phyloP scores from a whole-genome alignment of 2,329 filamentous ascomycete genomes.

The Lizonia empirigonia region DNA sequence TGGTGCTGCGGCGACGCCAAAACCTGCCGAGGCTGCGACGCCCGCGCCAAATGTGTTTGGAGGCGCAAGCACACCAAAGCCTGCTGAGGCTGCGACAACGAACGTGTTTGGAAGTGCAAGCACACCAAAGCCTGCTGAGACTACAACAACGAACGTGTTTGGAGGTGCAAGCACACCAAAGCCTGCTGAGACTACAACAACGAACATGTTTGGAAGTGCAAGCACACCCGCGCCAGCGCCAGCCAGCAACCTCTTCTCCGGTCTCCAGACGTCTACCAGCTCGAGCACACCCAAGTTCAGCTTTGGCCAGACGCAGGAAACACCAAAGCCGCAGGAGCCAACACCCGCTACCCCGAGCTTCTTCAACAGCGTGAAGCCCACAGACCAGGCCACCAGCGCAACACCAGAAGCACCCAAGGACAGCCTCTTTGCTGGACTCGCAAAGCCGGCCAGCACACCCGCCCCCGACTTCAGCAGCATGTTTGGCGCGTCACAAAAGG shows the following conservation, averaged over 20 bases:
- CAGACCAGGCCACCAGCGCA: conserved; percentile 10
- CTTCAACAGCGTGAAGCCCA: conserved; percentile 24
- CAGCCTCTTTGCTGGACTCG: conserved; percentile 27
- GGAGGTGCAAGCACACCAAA: conserved; percentile 18
- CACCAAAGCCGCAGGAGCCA: conserved; percentile 19
- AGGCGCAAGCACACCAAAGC: conserved; percentile 3
- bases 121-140: conserved; percentile 13
- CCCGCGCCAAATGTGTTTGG: neutral
- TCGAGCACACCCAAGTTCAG: conserved; percentile 15
- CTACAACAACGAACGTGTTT: conserved; percentile 21
- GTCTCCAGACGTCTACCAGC: conserved; percentile 15
- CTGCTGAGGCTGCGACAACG: conserved; percentile 13
- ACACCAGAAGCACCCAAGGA: conserved; percentile 26
- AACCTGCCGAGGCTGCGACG: conserved; percentile 7
- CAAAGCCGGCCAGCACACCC: conserved; percentile 19
- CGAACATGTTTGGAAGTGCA: conserved; percentile 21
- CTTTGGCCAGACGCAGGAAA: conserved; percentile 18
- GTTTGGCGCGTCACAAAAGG: conserved; percentile 22
- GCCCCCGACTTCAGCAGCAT: conserved; percentile 17
- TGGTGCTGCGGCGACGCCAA: conserved; percentile 20
- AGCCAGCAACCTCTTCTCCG: conserved; percentile 24
- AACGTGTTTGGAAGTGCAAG: conserved; percentile 21
- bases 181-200: conserved; percentile 17
- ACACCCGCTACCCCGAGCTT: conserved; percentile 17
- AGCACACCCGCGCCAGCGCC: conserved; percentile 16